phyloP scores from a whole-genome alignment of 495 filamentous ascomycete genomes.

The Aspergillus carlsbadensis region DNA sequence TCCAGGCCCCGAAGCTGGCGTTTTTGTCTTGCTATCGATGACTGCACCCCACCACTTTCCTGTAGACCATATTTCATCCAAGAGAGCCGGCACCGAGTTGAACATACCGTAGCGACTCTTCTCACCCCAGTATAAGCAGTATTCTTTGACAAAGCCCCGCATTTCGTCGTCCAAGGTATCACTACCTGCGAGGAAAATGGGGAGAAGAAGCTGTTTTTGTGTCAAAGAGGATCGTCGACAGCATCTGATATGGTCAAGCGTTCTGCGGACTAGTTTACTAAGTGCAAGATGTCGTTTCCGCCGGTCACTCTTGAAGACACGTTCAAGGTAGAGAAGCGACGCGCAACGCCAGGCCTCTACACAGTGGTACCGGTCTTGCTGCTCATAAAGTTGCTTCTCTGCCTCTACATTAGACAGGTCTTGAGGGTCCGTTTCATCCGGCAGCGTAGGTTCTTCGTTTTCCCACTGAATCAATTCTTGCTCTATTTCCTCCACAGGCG shows the following conservation, averaged over 20 bases:
- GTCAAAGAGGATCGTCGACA: slow-evolving; percentile 25
- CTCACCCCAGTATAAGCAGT: slow-evolving; percentile 23
- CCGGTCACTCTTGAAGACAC: slow-evolving; percentile 25
- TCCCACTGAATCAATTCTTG: too few species aligned
- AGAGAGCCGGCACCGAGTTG: slow-evolving; percentile 13
- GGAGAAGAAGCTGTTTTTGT: slow-evolving; percentile 28
- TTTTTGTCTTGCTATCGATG: slow-evolving; percentile 19
- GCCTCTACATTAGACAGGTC: too few species aligned
- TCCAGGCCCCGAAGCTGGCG: too few species aligned
- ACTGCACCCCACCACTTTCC: slow-evolving; percentile 17
- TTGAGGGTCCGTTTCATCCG: too few species aligned
- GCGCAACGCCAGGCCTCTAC: slow-evolving; percentile 30
- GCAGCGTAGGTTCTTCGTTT: slow-evolving; percentile 16
- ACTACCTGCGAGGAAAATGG: slow-evolving; percentile 30
- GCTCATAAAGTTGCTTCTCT: too few species aligned
- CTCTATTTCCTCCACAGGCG: too few species aligned
- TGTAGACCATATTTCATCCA: slow-evolving; percentile 19
- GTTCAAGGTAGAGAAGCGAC: slow-evolving; percentile 29
- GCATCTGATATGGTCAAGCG: slow-evolving; percentile 24
- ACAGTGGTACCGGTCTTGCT: slow-evolving; percentile 30
- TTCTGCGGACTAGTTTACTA: background rate
- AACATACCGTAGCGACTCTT: slow-evolving; percentile 29
- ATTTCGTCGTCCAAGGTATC: slow-evolving; percentile 23
- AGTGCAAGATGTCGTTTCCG: too few species aligned
- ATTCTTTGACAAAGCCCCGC: slow-evolving; percentile 20